Evolutionary conservation across 495 filamentous ascomycete species (phyloP), one percentile per base, ranked within the genome.

Genomic region (Astrocystis sublimbata): DNA sequence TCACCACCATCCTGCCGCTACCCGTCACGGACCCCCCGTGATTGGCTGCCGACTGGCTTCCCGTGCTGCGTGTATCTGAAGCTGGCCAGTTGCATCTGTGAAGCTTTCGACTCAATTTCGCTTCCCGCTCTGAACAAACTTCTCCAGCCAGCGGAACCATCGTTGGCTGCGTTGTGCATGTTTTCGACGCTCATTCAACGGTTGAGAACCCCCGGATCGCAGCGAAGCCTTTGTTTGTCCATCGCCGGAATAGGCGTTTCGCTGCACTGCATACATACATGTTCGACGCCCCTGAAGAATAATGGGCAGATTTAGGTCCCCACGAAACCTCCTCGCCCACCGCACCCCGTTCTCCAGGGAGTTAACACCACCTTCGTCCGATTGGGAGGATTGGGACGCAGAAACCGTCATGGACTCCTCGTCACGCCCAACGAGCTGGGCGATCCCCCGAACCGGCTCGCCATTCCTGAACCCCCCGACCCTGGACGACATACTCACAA

Each of bases 401-500:
- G 73, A 74, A 59, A 79, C 76, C n/a, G 69, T 72, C 70, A 81
- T 79, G 77, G 68, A 76, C 28, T 13, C 60, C 21, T 61, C 71
- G 7, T 81, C 79, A 21, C 65, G 79, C 57, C 79, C 79, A n/a
- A 58, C 73, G n/a, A 80, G 77, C 61, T 60, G 78, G 67, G 76
- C 76, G 15, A 71, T 80, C 63, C 72, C 75, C 61, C 71, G 73
- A 21, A 73, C 73, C 1, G 71, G 72, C 33, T 69, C 71, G 21
- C 65, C 69, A 24, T 68, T 63, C 83, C 84, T 87, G 19, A 89
- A 89, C 71, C 83, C 89, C 62, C 96, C 96, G 15, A 90, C 91
- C 31, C 78, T 99, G 50, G 79, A 88, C 50, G 93, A 98, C 64
- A 92, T 99, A 13, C 83, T 99, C 45, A 86, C 90, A 40, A 92